A percentile compares a stretch with the other conserved stretches of the same genome.
phyloP scores from a whole-genome alignment of 2,329 filamentous ascomycete genomes.

The Amphichorda felina region DNA sequence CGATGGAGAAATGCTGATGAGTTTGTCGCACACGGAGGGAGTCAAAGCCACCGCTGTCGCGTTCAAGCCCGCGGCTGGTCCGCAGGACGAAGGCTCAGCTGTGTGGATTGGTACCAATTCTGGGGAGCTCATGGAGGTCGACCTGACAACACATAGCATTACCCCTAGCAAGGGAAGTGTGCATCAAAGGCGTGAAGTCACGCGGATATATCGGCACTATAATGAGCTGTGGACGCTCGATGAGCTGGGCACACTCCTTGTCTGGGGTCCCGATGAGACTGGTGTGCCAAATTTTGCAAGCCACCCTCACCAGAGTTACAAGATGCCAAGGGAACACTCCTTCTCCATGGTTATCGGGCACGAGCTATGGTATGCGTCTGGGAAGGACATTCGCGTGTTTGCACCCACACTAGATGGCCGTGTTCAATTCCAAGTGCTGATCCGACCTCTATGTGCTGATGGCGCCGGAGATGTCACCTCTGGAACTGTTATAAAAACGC shows the following conservation, averaged over 20 bases:
- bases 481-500: constrained; percentile 61
- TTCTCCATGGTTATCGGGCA: constrained; percentile 83
- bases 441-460: constrained; percentile 57
- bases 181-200: constrained; percentile 68
- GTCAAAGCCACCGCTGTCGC: constrained; percentile 69
- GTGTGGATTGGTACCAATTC: constrained; percentile 85
- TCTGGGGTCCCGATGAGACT: constrained; percentile 70
- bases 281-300: constrained; percentile 64
- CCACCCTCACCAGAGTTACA: constrained; percentile 61
- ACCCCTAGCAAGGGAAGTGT: constrained; percentile 56
- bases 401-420: constrained; percentile 58
- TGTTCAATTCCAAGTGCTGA: constrained; percentile 62
- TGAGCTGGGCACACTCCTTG: constrained; percentile 71
- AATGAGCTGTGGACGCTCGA: constrained; percentile 93
- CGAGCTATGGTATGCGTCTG: constrained; percentile 76
- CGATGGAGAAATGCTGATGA: constrained; percentile 73
- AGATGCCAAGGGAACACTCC: constrained; percentile 68
- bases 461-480: constrained; percentile 80
- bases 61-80: constrained; percentile 72
- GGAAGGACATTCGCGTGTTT: constrained; percentile 81
- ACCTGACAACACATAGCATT: constrained; percentile 63
- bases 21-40: constrained; percentile 72
- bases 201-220: constrained; percentile 74
- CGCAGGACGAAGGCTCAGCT: constrained; percentile 68
- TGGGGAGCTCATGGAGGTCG: constrained; percentile 83